Evolutionary conservation across 2,329 filamentous ascomycete genomes (phyloP), one percentile per base, ranked within the genome.

Genomic region (Pestalotiopsis fici): DNA sequence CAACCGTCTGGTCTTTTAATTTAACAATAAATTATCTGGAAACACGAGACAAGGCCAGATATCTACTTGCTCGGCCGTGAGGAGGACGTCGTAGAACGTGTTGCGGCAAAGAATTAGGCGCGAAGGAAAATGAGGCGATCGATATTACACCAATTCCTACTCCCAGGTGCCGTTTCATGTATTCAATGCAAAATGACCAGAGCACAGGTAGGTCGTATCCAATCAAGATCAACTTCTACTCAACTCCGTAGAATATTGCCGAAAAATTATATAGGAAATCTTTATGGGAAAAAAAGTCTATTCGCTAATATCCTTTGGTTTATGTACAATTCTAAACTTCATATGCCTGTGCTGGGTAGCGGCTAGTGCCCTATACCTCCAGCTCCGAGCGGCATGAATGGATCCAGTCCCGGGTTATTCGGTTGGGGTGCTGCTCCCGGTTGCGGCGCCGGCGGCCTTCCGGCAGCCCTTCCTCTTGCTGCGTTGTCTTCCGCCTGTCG

Each of bases 381-480:
- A n/a, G 72, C 76, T 31, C 73, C 76, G 77, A 90, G 93, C 70
- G 88, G 85, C 66, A 83, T 82, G 77, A 90, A 91, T 62, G 88
- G 88, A 13, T 65, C 28, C 21, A 43, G n/a, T 57, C 37, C 64
- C 7, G 89, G 88, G 75, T 92, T 88, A 18, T 85, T 88, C 27
- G 86, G 87, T 64, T 82, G 83, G 37, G 90, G 74, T 39, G 66
- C 71, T 15, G 43, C 67, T 64, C 43, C 68, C 25, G 63, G 69
- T 50, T 69, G 69, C 37, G 69, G 68, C 67, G 73, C 69, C 39
- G 73, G 71, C 64, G 68, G 74, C 35, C 66, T 72, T 25, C 72
- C 71, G 18, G 69, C 66, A 27, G 64, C 74, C 6, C 68, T 70
- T 23, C 61, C 66, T 57, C 70, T 70, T 9, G 72, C 74, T 4